phyloP scores from a whole-genome alignment of 2,329 filamentous ascomycete species.

The Tympanopsis confertula region DNA sequence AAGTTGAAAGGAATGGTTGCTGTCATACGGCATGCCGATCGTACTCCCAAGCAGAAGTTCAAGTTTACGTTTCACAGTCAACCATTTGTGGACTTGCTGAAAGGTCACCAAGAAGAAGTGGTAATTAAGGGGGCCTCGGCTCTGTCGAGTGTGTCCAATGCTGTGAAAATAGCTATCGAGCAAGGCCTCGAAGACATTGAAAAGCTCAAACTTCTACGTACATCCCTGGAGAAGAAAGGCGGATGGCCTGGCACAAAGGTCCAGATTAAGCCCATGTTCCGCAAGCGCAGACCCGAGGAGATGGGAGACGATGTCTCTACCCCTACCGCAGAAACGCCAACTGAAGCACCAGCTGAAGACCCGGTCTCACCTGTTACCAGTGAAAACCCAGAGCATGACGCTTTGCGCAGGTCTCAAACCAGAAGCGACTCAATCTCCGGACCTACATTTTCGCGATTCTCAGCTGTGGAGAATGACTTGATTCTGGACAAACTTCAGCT shows the following conservation, averaged over 20 bases:
- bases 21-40: constrained; percentile 89
- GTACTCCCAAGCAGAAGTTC: constrained; percentile 97
- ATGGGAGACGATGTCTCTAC: constrained; percentile 15
- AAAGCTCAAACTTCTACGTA: constrained; percentile 77
- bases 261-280: constrained; percentile 98
- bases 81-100: constrained; percentile 87
- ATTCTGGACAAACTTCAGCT: constrained; percentile 92
- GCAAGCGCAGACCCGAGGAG: constrained; percentile 67
- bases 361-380: constrained; percentile 9
- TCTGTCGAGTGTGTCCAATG: constrained; percentile 75
- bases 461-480: constrained; percentile 82
- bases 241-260: constrained; percentile 93
- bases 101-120: constrained; percentile 92
- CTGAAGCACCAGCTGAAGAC: constrained; percentile 9
- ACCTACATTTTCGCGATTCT: constrained; percentile 85
- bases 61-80: constrained; percentile 98
- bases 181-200: constrained; percentile 72
- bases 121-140: constrained; percentile 85
- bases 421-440: constrained; percentile 79
- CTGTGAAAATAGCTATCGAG: constrained; percentile 69
- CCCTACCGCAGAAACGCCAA: not conserved
- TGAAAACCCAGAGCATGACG: constrained; percentile 8
- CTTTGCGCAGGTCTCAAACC: constrained; percentile 34
- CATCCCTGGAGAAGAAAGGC: constrained; percentile 84
- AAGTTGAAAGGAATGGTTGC: constrained; percentile 96